Evolutionary conservation across 2,329 filamentous ascomycete species (phyloP).

Genomic region (Trichoderma sp.): DNA sequence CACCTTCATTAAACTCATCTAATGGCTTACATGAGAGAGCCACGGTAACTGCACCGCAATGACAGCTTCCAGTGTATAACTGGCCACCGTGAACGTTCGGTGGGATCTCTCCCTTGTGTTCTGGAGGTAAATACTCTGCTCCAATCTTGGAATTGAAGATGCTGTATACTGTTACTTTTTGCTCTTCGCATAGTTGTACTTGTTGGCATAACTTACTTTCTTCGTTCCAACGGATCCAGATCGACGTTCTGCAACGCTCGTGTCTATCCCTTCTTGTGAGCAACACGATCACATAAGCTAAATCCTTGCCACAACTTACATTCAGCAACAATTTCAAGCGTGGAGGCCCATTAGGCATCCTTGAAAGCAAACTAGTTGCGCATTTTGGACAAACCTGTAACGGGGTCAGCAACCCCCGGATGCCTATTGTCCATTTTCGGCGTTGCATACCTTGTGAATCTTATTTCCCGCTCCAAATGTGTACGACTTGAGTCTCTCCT

Average conservation of each 20-base stretch:
- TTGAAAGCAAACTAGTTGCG: constrained; percentile 45
- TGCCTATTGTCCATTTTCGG: background rate
- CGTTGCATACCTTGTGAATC: constrained; percentile 43
- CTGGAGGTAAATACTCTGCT: constrained; percentile 36
- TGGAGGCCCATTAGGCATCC: background rate
- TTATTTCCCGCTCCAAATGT: constrained; percentile 42
- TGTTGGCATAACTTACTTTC: constrained; percentile 42
- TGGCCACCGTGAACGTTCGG: constrained; percentile 37
- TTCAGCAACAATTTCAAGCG: constrained; percentile 20
- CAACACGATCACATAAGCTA: background rate
- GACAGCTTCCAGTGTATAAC: constrained; percentile 53
- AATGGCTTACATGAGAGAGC: constrained; percentile 47
- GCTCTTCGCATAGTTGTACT: constrained; percentile 31
- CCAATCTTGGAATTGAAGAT: background rate
- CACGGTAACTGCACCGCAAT: constrained; percentile 52
- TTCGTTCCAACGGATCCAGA: constrained; percentile 42
- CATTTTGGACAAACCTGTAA: constrained; percentile 54
- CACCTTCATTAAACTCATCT: constrained; percentile 37
- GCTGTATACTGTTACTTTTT: background rate
- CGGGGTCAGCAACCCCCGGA: background rate
- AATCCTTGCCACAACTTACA: background rate
- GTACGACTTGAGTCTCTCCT: constrained; percentile 46
- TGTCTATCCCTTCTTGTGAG: background rate
- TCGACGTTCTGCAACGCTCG: constrained; percentile 28
- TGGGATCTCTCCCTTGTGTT: constrained; percentile 46